Evolutionary conservation across 2,329 filamentous ascomycete species (phyloP).

Genomic region (Camillea tinctor): DNA sequence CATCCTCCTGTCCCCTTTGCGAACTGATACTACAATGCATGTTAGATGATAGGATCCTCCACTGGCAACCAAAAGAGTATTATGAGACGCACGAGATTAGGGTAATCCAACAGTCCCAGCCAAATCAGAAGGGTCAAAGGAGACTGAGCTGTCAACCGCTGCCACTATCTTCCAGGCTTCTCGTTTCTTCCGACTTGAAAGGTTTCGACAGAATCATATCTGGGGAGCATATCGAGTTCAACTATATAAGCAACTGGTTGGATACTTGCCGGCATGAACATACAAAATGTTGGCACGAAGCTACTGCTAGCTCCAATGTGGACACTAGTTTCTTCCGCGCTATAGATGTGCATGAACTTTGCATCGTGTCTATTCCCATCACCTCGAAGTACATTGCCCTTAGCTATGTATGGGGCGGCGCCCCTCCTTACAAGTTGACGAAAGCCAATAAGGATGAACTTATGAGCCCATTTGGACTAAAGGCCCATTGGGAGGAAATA

Average conservation of each 20-base stretch:
- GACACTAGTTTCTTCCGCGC: constrained; percentile 20
- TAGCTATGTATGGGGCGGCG: constrained; percentile 20
- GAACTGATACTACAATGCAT: constrained; percentile 14
- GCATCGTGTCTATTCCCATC: constrained; percentile 16
- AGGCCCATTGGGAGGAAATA: constrained; percentile 13
- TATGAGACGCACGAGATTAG: constrained; percentile 17
- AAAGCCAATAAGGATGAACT: constrained; percentile 18
- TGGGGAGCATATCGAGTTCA: constrained; percentile 13
- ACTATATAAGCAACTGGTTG: constrained; percentile 17
- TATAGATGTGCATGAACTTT: constrained; percentile 20
- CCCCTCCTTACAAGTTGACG: constrained; percentile 14
- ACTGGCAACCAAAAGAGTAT: constrained; percentile 15
- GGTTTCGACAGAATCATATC: constrained; percentile 11
- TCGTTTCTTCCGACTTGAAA: constrained; percentile 16
- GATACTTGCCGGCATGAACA: constrained; percentile 12
- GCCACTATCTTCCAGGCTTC: constrained; percentile 14
- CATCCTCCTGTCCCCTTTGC: constrained; percentile 19
- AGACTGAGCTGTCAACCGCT: constrained; percentile 15
- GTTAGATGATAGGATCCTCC: constrained; percentile 18
- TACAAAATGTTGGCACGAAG: constrained; percentile 13
- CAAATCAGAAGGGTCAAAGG: constrained; percentile 5
- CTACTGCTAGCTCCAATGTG: constrained; percentile 7
- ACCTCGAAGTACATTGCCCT: constrained; percentile 17
- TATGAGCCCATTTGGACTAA: constrained; percentile 14
- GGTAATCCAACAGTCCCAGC: constrained; percentile 11